Base-by-base conservation (phyloP, 768 basidiomycete species). In the Exidia glandulosa region DNA sequence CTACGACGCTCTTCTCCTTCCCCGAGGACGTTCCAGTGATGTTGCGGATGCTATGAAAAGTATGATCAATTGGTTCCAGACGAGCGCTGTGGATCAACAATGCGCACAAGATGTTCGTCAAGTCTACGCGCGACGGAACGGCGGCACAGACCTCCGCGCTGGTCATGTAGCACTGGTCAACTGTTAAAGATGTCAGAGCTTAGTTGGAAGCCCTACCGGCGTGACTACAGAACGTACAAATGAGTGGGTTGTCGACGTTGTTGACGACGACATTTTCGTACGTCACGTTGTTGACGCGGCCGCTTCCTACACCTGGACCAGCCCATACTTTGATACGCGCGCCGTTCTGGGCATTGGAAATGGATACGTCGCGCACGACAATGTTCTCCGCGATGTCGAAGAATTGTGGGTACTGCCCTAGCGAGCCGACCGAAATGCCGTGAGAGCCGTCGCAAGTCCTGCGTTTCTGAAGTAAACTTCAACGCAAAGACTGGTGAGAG, bases 261-360 rank as follows among this genome's bases (percentile, higher is more conserved):
- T 71, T 75, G 61, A 80, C 80, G 23, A 74, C 61, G 68, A 83
- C 83, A 62, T 75, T 72, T n/a, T 68, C 63, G 68, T 81, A 84
- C 1, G 79, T 81, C 66, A 83, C 70, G 63, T 83, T 82, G 67
- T 78, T 76, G 48, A 82, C 31, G 48, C n/a, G n/a, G 34, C 47
- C 23, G 27, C 31, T 13, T 29, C 45, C 54, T 57, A 47, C 25
- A 19, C 27, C 41, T 25, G 32, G 45, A 5, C 84, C 85, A 4
- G 82, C 84, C 74, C 79, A 87, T 1, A 82, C 80, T 68, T 87
- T 87, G 70, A 86, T 86, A 33, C 85, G 75, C 1, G 83, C 84
- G 1, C 84, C 85, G 63, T 86, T 86, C 65, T 82, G 74, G 10
- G 82, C 81, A 59, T 84, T 83, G 12, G 76, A 71, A 81, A 85